Evolutionary conservation across 345 rosid genomes (phyloP).

Genomic region (Zanthoxylum bungeanum): DNA sequence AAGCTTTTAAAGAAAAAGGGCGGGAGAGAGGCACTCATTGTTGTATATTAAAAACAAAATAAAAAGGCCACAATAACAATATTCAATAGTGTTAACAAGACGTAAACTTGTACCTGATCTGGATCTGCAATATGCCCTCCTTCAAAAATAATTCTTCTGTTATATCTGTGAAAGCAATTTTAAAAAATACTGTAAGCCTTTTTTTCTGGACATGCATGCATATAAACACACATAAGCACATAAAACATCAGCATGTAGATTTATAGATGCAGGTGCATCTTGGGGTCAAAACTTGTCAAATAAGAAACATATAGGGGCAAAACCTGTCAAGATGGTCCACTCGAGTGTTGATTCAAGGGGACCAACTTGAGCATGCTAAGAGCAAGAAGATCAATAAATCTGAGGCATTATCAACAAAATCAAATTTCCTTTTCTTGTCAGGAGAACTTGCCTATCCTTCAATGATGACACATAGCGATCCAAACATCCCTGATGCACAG

Average conservation of each 20-base stretch:
- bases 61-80: not conserved
- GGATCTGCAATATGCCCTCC: constrained; percentile 86
- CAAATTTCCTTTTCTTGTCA: not conserved
- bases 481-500: constrained; percentile 90
- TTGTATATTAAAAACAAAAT: not conserved
- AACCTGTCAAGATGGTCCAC: constrained; percentile 9
- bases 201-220: not conserved
- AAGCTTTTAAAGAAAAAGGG: not conserved
- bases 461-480: constrained; percentile 79
- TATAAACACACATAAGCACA: not conserved
- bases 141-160: constrained; percentile 73
- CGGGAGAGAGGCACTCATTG: not conserved
- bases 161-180: constrained; percentile 38
- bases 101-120: constrained; percentile 50
- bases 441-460: constrained; percentile 65
- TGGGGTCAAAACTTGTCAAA: not conserved
- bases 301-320: not conserved
- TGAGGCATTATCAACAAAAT: not conserved
- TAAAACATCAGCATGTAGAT: not conserved
- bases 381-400: not conserved
- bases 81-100: not conserved
- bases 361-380: not conserved
- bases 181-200: constrained; percentile 10
- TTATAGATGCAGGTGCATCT: not conserved
- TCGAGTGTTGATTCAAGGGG: not conserved